Base-by-base conservation (phyloP, 2,329 filamentous ascomycete species). In the Colletotrichum euphorbiae region DNA sequence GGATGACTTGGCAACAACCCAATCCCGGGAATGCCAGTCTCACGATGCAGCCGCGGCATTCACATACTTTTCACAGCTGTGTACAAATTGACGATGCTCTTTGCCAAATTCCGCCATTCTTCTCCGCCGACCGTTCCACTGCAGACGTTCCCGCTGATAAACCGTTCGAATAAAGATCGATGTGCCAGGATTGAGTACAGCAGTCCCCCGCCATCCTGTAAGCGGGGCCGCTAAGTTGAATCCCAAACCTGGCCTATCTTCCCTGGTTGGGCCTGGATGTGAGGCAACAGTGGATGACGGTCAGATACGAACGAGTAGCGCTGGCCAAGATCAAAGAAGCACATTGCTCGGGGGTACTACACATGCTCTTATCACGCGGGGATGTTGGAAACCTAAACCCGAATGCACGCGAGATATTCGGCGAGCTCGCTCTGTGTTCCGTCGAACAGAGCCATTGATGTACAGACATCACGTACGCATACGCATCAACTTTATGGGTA, bases 161-260 rank as follows among this genome's bases (percentile, higher is more conserved):
- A 17, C 38, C 15, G 45, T 58, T 58, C 19, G 52, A 57, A 64
- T 19, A 59, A 64, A 64, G 60, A 64, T 58, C 38, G n/a, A 67
- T 57, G 28, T 50, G 38, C 64, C 28, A 46, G 59, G 60, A 52
- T 67, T 21, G 38, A 46, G 17, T 28, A 19, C 52, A 46, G 21
- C 24, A 51, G 46, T 21, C 45, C 45, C 43, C 42, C 40, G 51
- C 59, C 45, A 48, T 56, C 46, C 38, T 28, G 33, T 52, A 33
- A 40, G 65, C 65, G 65, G 65, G 63, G 64, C 31, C 38, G 19
- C 28, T 50, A 38, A 46, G 52, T 21, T 52, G 60, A 68, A 38
- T 40, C 9, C 52, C 60, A 64, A 63, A 43, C 31, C 40, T 64
- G 24, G 40, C 19, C 1, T n/a, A n/a, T 42, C 21, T 31, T 21